phyloP scores from a whole-genome alignment of 495 filamentous ascomycete genomes.

The Platismatia glauca region DNA sequence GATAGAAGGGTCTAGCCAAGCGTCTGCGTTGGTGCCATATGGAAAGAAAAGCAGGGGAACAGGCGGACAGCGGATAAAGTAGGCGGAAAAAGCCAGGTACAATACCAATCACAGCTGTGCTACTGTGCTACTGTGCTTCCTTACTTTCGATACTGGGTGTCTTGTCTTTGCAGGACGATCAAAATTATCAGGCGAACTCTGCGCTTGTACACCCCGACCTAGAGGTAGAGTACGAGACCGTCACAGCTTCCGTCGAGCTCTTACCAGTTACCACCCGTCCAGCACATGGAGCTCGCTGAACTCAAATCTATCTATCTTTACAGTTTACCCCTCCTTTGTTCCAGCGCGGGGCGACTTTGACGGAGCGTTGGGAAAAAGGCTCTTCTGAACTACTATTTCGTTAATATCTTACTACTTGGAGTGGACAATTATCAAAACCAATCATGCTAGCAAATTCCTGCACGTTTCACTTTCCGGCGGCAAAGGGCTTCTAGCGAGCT shows the following conservation, averaged over 20 bases:
- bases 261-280: not conserved
- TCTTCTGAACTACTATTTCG: too few species aligned
- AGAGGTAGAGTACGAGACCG: too few species aligned
- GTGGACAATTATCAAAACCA: not conserved
- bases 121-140: too few species aligned
- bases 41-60: not conserved
- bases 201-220: slow-evolving; percentile 9
- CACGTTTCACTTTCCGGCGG: not conserved
- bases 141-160: slow-evolving; percentile 1
- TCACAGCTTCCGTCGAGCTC: too few species aligned
- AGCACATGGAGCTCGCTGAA: not conserved
- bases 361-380: too few species aligned
- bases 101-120: slow-evolving; percentile 1
- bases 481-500: not conserved
- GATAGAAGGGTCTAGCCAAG: slow-evolving; percentile 9
- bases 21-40: not conserved
- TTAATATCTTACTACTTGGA: too few species aligned
- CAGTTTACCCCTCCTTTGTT: not conserved
- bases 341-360: not conserved
- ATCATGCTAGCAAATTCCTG: not conserved
- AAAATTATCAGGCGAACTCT: not conserved
- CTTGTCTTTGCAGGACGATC: not conserved
- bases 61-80: not conserved
- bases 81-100: not conserved
- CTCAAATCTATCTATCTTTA: not conserved